Conservation (phyloP, 1,284 basidiomycete species). For the Cerioporus squamosus region DNA sequence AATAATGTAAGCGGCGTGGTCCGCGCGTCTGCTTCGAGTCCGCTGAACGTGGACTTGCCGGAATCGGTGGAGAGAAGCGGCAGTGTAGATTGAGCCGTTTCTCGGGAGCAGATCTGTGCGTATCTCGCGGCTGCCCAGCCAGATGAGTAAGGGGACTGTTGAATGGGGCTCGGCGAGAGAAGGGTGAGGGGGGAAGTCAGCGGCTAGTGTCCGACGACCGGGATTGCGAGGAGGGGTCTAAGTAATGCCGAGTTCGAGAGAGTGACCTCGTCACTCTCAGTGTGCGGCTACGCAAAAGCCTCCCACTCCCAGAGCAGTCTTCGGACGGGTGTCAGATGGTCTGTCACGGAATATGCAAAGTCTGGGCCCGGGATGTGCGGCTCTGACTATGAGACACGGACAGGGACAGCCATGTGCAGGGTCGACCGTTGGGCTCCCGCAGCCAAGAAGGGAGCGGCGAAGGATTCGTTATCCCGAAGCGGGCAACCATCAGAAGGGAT, state of each 20-base stretch:
- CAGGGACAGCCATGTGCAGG: not conserved
- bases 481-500: conserved; percentile 15
- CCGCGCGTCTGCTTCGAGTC: conserved; percentile 9
- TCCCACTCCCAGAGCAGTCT: conserved; percentile 1
- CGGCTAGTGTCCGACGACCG: conserved; percentile 8
- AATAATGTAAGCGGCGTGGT: conserved; percentile 11
- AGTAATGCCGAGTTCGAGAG: not conserved
- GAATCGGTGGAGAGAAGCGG: conserved; percentile 2
- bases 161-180: conserved; percentile 6
- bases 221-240: not conserved
- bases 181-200: not conserved
- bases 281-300: not conserved
- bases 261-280: not conserved
- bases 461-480: conserved; percentile 2
- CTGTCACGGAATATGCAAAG: not conserved
- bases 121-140: conserved; percentile 4
- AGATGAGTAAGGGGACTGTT: conserved; percentile 7
- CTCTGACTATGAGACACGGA: conserved; percentile 1
- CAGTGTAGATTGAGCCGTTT: not conserved
- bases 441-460: not conserved
- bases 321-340: conserved; percentile 6
- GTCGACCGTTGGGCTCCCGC: not conserved
- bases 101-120: conserved; percentile 10
- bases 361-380: not conserved
- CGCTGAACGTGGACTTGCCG: conserved; percentile 14